Evolutionary conservation across 495 filamentous ascomycete species (phyloP).

Genomic region (Parathielavia appendiculata): DNA sequence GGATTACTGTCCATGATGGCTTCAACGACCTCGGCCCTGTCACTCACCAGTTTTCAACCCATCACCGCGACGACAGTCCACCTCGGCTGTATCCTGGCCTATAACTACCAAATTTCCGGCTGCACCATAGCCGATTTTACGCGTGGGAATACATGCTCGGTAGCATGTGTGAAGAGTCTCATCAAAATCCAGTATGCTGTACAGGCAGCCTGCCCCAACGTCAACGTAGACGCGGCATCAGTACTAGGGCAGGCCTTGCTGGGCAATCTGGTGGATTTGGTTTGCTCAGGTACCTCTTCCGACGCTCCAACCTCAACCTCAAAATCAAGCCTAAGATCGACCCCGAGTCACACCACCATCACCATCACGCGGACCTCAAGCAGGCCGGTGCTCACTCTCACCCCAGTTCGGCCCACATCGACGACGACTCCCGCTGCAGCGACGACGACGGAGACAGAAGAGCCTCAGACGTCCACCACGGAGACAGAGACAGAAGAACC

Average conservation of each 20-base stretch:
- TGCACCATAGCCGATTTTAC: slow-evolving; percentile 37
- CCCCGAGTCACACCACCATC: slow-evolving; percentile 8
- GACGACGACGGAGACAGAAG: slow-evolving; percentile 11
- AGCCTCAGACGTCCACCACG: background rate
- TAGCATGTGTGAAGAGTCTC: slow-evolving; percentile 33
- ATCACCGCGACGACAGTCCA: slow-evolving; percentile 36
- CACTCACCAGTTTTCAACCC: slow-evolving; percentile 36
- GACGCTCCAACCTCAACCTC: slow-evolving; percentile 8
- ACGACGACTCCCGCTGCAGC: slow-evolving; percentile 10
- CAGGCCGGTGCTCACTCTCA: slow-evolving; percentile 9
- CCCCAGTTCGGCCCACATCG: slow-evolving; percentile 14
- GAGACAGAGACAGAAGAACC: slow-evolving; percentile 8
- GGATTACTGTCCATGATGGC: slow-evolving; percentile 30
- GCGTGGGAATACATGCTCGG: slow-evolving; percentile 32
- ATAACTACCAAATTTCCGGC: slow-evolving; percentile 32
- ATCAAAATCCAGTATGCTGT: slow-evolving; percentile 22
- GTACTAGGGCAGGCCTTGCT: slow-evolving; percentile 34
- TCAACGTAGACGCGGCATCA: slow-evolving; percentile 25
- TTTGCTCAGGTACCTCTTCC: slow-evolving; percentile 30
- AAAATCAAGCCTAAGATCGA: slow-evolving; percentile 12
- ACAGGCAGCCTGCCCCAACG: slow-evolving; percentile 28
- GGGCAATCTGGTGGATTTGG: slow-evolving; percentile 31
- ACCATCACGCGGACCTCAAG: slow-evolving; percentile 12
- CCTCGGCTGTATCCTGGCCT: slow-evolving; percentile 36
- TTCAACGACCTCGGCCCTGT: slow-evolving; percentile 37